Percentiles rank a stretch among this genome's conserved stretches.
phyloP scores from a whole-genome alignment of 2,329 filamentous ascomycete species.

The Passalora sequoiae region DNA sequence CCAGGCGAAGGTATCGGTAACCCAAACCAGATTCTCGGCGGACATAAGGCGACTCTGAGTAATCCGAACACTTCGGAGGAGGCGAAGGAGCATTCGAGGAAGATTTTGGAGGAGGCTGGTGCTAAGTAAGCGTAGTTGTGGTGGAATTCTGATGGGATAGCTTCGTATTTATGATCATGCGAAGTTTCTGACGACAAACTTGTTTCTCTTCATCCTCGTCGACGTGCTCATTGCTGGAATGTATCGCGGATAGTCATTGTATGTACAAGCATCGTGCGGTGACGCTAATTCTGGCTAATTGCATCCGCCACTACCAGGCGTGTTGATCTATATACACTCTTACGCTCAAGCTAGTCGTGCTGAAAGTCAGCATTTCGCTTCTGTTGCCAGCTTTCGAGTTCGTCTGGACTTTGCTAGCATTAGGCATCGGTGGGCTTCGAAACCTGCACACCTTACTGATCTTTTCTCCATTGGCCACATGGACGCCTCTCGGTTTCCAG shows the following conservation, averaged over 20 bases:
- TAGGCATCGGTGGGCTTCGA: conserved; percentile 3
- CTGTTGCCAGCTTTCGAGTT: conserved; percentile 5
- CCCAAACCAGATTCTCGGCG: conserved; percentile 43
- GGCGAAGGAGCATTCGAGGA: conserved; percentile 52
- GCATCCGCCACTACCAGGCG: conserved; percentile 11
- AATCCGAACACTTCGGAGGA: conserved; percentile 47
- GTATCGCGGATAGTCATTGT: not conserved
- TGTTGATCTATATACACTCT: conserved; percentile 34
- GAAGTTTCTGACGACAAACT: too few species aligned
- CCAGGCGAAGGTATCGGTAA: conserved; percentile 6
- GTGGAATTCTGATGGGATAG: not conserved
- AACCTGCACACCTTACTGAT: conserved; percentile 4
- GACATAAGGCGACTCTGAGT: conserved; percentile 56
- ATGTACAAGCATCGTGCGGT: not conserved
- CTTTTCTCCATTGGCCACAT: conserved; percentile 7
- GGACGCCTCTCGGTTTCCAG: conserved; percentile 5
- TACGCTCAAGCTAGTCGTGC: conserved; percentile 28
- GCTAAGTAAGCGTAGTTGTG: not conserved
- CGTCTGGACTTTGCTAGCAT: conserved; percentile 6
- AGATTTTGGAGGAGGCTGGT: conserved; percentile 29
- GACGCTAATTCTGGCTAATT: not conserved
- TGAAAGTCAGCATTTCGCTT: conserved; percentile 7
- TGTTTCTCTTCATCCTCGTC: not conserved
- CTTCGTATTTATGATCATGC: not conserved
- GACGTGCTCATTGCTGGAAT: not conserved